These are phyloP conservation scores for rapeseed (Brassica napus) DNA, from an alignment of 345 rosid species.

Conservation along the genomic window DNA sequence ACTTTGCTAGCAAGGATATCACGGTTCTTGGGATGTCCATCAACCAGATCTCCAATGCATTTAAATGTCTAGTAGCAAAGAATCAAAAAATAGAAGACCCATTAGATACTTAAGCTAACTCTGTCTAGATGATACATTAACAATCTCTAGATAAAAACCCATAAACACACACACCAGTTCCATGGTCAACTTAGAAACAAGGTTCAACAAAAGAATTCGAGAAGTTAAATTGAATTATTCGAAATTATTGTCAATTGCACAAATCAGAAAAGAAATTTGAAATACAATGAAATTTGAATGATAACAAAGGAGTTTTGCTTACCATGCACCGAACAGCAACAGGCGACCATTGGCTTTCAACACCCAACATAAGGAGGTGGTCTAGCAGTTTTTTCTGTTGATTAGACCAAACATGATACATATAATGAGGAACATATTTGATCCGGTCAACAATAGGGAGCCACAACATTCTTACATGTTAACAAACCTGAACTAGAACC, in stretches of 20 bases:
- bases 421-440: constrained; percentile 19
- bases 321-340: constrained; percentile 84
- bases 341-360: constrained; percentile 98
- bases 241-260: not conserved
- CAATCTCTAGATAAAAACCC: constrained; percentile 5
- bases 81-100: constrained; percentile 22
- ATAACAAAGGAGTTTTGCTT: constrained; percentile 37
- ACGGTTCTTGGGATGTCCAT: constrained; percentile 72
- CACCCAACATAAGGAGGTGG: constrained; percentile 79
- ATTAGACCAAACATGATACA: constrained; percentile 22
- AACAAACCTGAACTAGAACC: constrained; percentile 81
- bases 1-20: constrained; percentile 85
- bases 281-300: not conserved
- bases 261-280: not conserved
- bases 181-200: constrained; percentile 21
- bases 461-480: not conserved
- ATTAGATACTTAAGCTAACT: constrained; percentile 4
- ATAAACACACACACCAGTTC: not conserved
- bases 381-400: constrained; percentile 79
- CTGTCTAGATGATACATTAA: not conserved
- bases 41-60: constrained; percentile 80
- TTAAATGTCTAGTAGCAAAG: constrained; percentile 63
- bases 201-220: constrained; percentile 12
- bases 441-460: not conserved
- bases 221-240: not conserved